A percentile compares a stretch with the other conserved stretches of the same genome.
These are phyloP conservation scores for Metarhizium brunneum DNA, from an alignment of 2,329 filamentous ascomycete genomes.

Conservation along the genomic window DNA sequence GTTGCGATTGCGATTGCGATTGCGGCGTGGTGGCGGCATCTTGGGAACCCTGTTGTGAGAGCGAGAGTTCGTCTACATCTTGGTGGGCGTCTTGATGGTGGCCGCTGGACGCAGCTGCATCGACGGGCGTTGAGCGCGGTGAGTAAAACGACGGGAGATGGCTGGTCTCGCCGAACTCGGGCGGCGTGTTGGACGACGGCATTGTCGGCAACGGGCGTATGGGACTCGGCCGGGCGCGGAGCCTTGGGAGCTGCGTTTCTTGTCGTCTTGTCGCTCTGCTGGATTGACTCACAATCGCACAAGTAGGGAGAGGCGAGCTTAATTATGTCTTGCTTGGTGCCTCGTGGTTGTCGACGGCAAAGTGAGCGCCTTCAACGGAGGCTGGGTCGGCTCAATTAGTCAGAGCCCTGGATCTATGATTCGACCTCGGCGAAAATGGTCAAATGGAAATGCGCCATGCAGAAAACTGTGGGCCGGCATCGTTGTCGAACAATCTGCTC, in stretches of 20 bases:
- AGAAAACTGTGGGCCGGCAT: not conserved
- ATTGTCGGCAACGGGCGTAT: not conserved
- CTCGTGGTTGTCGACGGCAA: too few relatives aligned
- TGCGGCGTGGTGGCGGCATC: slow-evolving; percentile 7
- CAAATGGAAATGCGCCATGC: too few relatives aligned
- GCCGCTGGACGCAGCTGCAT: slow-evolving; percentile 10
- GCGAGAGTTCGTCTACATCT: slow-evolving; percentile 26
- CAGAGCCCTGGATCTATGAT: not conserved
- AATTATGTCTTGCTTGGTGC: too few relatives aligned
- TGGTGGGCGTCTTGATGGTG: slow-evolving; percentile 11
- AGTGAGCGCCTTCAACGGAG: not conserved
- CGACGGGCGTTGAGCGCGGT: slow-evolving; percentile 24
- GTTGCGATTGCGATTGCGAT: not conserved
- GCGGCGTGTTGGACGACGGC: slow-evolving; percentile 2
- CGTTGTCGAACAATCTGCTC: not conserved
- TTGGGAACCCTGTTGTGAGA: slow-evolving; percentile 19
- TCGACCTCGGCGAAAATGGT: too few relatives aligned
- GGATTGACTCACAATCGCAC: not conserved
- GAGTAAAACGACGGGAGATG: slow-evolving; percentile 39
- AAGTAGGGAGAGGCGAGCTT: not conserved
- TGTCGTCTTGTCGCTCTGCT: not conserved
- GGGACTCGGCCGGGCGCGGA: not conserved
- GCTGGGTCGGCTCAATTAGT: slow-evolving; percentile 2
- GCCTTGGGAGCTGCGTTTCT: not conserved
- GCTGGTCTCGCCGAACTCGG: slow-evolving; percentile 16